Evolutionary conservation across 2,329 filamentous ascomycete species (phyloP), one percentile per base, ranked within the genome.

Genomic region (Cladophialophora exuberans): DNA sequence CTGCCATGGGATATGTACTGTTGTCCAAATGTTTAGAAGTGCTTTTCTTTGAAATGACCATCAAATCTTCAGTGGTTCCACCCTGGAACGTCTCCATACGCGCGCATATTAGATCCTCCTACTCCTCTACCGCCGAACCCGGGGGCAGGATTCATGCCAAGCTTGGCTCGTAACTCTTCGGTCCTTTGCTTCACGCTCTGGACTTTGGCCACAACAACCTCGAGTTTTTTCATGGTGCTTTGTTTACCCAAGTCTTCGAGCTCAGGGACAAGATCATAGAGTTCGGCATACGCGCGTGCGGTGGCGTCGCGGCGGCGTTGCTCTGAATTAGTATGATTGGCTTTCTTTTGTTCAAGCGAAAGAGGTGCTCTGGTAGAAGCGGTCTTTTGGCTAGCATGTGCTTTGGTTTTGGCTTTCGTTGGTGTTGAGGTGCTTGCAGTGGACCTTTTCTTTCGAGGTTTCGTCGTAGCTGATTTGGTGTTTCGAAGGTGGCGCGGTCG

Each of bases 181-280:
- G 62, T 54, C 20, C 42, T 45, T 23, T 52, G 44, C 47, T 62
- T 63, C 18, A 60, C 56, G 15, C 41, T 39, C 18, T 36, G 39
- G 25, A 63, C 59, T 31, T 64, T 62, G 18, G 55, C 56, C 20
- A 65, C 63, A 9, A 65, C 63, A 20, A 61, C 47, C 41, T 63
- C 61, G 4, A 65, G 62, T 52, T 62, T 64, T 44, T 65, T 63
- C 63, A 65, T 63, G 3, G 59, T 62, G 45, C 63, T 65, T 33
- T 62, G 63, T 44, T 64, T 65, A 1, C 62, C 61, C 54, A 55
- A 28, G 15, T 60, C 56, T 26, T 62, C 54, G 3, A 64, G 45
- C 43, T 62, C 63, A 18, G 63, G 63, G 1, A 65, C 63, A 20
- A 64, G 54, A 17, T 65, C 63, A 38, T 61, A 65, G 20, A 65